A percentile compares a stretch with the other conserved stretches of the same genome.
Evolutionary conservation across 768 basidiomycete species (phyloP).

Genomic region (Hygrocybe coccinea): DNA sequence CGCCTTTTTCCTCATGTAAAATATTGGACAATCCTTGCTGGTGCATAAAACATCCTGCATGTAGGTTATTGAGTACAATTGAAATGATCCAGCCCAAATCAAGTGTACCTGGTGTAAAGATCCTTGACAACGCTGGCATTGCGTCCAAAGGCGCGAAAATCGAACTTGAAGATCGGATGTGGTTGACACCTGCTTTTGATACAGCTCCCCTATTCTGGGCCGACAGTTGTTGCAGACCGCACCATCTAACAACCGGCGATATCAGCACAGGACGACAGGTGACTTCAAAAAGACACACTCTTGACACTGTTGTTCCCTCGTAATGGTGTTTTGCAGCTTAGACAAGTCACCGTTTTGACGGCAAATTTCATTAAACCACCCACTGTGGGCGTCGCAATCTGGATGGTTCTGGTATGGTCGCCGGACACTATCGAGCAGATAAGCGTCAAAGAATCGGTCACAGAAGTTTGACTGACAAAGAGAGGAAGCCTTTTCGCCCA

Average conservation of each 20-base stretch:
- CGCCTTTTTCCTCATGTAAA: constrained; percentile 97
- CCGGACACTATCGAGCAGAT: constrained; percentile 71
- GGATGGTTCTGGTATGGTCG: constrained; percentile 91
- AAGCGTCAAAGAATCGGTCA: constrained; percentile 6
- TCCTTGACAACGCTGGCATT: constrained; percentile 98
- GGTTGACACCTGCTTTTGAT: constrained; percentile 77
- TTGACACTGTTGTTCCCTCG: constrained; percentile 68
- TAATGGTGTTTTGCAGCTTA: constrained; percentile 92
- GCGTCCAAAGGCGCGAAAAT: constrained; percentile 95
- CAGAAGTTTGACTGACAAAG: constrained; percentile 52
- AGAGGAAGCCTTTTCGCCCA: constrained; percentile 85
- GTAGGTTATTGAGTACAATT: neutral
- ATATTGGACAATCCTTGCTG: constrained; percentile 97
- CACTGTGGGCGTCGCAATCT: constrained; percentile 93
- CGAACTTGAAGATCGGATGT: constrained; percentile 82
- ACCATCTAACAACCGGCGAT: constrained; percentile 50
- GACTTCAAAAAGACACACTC: constrained; percentile 39
- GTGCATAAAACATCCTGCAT: constrained; percentile 89
- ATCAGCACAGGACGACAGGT: neutral
- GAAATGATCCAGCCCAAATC: neutral
- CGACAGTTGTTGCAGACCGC: constrained; percentile 95
- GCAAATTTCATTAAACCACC: constrained; percentile 99
- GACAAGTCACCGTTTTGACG: constrained; percentile 89
- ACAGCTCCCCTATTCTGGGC: constrained; percentile 79
- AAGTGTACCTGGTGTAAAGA: constrained; percentile 81